Evolutionary conservation across 169 alveolate genomes (phyloP), one percentile per base, ranked within the genome.

Genomic region (Perkinsus marinus): DNA sequence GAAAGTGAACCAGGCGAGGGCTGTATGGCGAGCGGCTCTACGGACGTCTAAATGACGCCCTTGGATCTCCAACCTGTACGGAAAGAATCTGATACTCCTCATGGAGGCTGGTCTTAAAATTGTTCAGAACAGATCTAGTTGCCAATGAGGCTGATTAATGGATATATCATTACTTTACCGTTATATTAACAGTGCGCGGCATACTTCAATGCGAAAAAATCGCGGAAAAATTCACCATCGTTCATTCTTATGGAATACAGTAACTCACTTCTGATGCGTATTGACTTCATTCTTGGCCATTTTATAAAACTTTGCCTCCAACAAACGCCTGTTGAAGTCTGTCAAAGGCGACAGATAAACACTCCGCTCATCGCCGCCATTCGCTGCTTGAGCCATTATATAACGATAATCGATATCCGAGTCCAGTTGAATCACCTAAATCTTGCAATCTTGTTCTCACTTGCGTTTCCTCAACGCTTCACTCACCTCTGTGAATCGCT

Each of bases 1-100:
- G 92, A 95, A 96, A 19, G 93, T 93, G 43, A 96, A 94, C 79
- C 90, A 89, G 0, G 96, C 97, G 26, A 95, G 94, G 37, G 93
- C 93, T 46, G 46, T 41, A 22, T 89, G 39, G 39, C 93, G 91
- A 36, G 92, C 93, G 37, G 90, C 69, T 47, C 91, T 92, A 5
- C 93, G 92, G 0, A 95, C 41, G 2, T 39, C 89, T 26, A 96
- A 34, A 10, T 46, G 43, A 90, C 98, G 94, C 68, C 98, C 98
- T 90, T 95, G 95, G 39, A 95, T 94, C 34, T 95, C 97, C 79
- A 92, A 89, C 22, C 94, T 92, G 79, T 13, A 57, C 7, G 34
- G 79, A 26, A 57, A n/a, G n/a, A n/a, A n/a, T n/a, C n/a, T n/a
- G n/a, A n/a, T n/a, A n/a, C n/a, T n/a, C n/a, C n/a, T n/a, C n/a